A percentile compares a stretch with the other conserved stretches of the same genome.
Evolutionary conservation across 2,329 filamentous ascomycete species (phyloP).

Genomic region (Exophiala sp.): DNA sequence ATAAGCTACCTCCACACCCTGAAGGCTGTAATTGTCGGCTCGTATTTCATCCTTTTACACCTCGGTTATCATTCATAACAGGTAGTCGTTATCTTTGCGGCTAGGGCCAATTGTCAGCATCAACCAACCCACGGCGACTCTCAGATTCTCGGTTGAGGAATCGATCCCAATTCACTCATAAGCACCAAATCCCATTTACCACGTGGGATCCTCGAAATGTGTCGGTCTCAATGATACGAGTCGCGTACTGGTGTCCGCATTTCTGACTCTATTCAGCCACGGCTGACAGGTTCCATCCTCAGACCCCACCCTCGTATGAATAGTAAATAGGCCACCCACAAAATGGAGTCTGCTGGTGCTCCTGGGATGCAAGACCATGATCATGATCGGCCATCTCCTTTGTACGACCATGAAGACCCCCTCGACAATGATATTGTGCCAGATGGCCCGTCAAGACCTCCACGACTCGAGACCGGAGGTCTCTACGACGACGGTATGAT

Average conservation of each 20-base stretch:
- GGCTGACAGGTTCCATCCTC: neutral
- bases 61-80: too few relatives aligned
- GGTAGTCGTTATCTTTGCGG: too few relatives aligned
- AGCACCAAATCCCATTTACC: neutral
- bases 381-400: slow-evolving; percentile 3
- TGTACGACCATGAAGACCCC: slow-evolving; percentile 1
- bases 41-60: too few relatives aligned
- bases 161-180: neutral
- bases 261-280: too few relatives aligned
- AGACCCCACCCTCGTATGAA: neutral
- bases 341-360: slow-evolving; percentile 18
- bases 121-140: neutral
- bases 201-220: too few relatives aligned
- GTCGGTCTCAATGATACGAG: too few relatives aligned
- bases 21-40: too few relatives aligned
- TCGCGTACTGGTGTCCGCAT: too few relatives aligned
- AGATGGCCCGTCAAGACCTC: neutral
- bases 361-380: slow-evolving; percentile 10
- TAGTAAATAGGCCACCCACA: slow-evolving; percentile 6
- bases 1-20: neutral
- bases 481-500: slow-evolving; percentile 40
- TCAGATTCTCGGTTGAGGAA: neutral
- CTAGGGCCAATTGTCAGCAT: too few relatives aligned
- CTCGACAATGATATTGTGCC: slow-evolving; percentile 4
- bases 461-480: slow-evolving; percentile 8